These are phyloP conservation scores for Salix arbutifolia DNA, from an alignment of 345 rosid species.

Conservation along the genomic window DNA sequence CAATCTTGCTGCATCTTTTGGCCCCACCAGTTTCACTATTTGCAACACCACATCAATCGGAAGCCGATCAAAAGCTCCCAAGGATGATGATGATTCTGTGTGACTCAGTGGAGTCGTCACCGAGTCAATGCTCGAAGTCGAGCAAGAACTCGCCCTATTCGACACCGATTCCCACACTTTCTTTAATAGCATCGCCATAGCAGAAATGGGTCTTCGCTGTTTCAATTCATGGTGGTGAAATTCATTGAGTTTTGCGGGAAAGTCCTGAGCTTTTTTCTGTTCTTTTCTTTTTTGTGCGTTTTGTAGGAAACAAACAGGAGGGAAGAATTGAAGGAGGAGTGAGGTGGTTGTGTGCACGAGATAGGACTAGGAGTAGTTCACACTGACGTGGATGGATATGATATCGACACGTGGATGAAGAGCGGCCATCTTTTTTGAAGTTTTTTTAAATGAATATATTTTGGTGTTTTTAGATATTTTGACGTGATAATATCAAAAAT, in stretches of 20 bases:
- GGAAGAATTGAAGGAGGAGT: background rate
- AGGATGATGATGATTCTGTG: conserved; percentile 26
- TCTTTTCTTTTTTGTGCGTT: background rate
- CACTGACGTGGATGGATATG: background rate
- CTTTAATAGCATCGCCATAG: conserved; percentile 39
- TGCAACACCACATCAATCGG: conserved; percentile 61
- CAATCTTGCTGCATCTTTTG: conserved; percentile 55
- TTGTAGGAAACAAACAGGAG: background rate
- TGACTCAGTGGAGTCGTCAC: conserved; percentile 3
- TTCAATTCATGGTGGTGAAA: background rate
- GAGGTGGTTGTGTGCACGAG: background rate
- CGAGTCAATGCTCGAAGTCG: conserved; percentile 1
- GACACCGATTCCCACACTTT: conserved; percentile 48
- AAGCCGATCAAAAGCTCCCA: conserved; percentile 55
- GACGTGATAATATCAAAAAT: too few relatives aligned
- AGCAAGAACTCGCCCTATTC: conserved; percentile 20
- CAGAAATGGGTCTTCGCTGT: too few relatives aligned
- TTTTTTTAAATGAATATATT: too few relatives aligned
- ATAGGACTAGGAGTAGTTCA: too few relatives aligned
- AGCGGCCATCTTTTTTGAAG: too few relatives aligned
- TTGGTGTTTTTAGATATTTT: too few relatives aligned
- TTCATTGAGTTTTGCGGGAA: background rate
- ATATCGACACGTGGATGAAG: background rate
- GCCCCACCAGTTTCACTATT: conserved; percentile 56
- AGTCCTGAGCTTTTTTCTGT: background rate